Evolutionary conservation across 1,284 basidiomycete species (phyloP), one percentile per base, ranked within the genome.

Genomic region (Mycosarcoma maydis): DNA sequence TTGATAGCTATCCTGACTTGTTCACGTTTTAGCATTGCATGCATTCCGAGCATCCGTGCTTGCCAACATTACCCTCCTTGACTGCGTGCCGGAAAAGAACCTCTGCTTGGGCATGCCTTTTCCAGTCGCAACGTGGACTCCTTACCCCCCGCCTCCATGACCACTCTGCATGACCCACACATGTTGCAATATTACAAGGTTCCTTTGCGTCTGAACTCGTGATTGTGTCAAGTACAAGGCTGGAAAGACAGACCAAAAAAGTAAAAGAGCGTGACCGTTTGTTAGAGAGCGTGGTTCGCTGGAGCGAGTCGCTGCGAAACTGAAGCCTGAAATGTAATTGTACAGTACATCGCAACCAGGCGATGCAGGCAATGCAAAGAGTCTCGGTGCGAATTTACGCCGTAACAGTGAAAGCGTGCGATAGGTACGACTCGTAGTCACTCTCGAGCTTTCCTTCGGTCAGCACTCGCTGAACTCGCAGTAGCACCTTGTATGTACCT

Each of bases 381-480:
- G 16, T 10, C 10, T 29, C 27, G 13, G 7, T 29, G 27, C 13
- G 3, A 2, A 2, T 20, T 37, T 44, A 66, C 11, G 13, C 32
- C 13, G 65, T 73, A 37, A 73, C 49, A 24, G 67, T 68, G 55
- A 73, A 75, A 24, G 62, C 36, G 46, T 67, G 67, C 30, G 64
- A 65, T 17, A 73, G 62, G 52, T 85, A 89, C 47, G 84, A 85
- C 80, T 89, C 88, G 73, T 87, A 90, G 76, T 88, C 87, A 34
- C 82, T 83, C 69, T 87, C 85, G 29, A 84, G 85, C 16, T 70
- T 83, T 5, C 84, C 81, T 70, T 88, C 80, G 3, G 88, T 88
- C 8, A 87, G 87, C 26, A 89, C 86, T 64, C 84, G 86, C 56
- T 89, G 80, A 5, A 86, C 87, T 8, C 88, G 85, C 9, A 90